A percentile compares a stretch with the other conserved stretches of the same genome.
These are phyloP conservation scores for Yamadazyma atlantica DNA, from an alignment of 1,139 yeast genomes.

Conservation along the genomic window DNA sequence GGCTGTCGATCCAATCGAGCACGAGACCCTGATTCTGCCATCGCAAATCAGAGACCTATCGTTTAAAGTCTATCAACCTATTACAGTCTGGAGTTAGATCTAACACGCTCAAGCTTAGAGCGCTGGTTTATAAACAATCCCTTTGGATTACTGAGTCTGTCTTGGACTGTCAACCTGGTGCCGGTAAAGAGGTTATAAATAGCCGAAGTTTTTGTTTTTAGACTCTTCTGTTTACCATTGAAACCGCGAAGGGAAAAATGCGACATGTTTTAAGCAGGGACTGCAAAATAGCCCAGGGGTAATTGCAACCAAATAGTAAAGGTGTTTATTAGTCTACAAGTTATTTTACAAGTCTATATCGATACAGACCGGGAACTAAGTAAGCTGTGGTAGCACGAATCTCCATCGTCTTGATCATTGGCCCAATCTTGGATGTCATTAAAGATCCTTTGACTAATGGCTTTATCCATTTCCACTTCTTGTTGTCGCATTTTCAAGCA, in stretches of 20 bases:
- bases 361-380: constrained; percentile 2
- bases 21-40: constrained; percentile 1
- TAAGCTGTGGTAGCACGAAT: constrained; percentile 7
- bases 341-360: neutral
- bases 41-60: too few species aligned
- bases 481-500: constrained; percentile 60
- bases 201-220: neutral
- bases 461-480: constrained; percentile 59
- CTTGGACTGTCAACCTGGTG: too few species aligned
- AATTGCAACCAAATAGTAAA: neutral
- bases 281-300: neutral
- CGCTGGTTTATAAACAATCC: too few species aligned
- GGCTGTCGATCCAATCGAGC: constrained; percentile 30
- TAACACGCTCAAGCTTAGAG: too few species aligned
- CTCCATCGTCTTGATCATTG: constrained; percentile 47
- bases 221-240: neutral
- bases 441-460: constrained; percentile 51
- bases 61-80: too few species aligned
- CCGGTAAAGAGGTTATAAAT: neutral
- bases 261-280: too few species aligned
- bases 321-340: neutral
- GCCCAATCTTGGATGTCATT: constrained; percentile 61
- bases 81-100: too few species aligned
- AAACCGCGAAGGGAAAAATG: constrained; percentile 2
- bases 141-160: too few species aligned